Conservation (phyloP, 805 yeast genomes). For the Pichia exigua region DNA sequence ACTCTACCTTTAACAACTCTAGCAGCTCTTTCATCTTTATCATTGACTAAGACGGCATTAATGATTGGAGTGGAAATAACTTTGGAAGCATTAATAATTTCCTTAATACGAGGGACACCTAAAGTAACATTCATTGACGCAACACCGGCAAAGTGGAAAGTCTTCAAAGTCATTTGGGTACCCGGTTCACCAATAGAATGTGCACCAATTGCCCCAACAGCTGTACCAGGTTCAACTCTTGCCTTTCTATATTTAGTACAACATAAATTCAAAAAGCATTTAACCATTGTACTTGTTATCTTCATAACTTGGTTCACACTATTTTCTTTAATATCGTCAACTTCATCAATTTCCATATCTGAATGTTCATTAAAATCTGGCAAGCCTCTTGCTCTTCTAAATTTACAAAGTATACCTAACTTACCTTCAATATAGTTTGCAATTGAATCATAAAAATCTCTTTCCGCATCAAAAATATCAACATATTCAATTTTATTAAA, state of each 20-base stretch:
- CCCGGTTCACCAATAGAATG: conserved; percentile 99
- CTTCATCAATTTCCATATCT: conserved; percentile 21
- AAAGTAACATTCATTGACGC: conserved; percentile 98
- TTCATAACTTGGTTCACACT: conserved; percentile 60
- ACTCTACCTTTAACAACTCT: conserved; percentile 97
- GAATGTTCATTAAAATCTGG: conserved; percentile 32
- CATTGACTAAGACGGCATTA: conserved; percentile 87
- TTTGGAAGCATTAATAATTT: conserved; percentile 95
- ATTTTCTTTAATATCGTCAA: conserved; percentile 25
- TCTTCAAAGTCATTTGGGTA: conserved; percentile 90
- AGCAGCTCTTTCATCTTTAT: conserved; percentile 93
- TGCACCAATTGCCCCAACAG: conserved; percentile 99
- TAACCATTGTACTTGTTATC: conserved; percentile 53
- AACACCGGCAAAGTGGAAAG: conserved; percentile 92
- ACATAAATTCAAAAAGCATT: conserved; percentile 65
- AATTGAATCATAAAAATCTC: conserved; percentile 74
- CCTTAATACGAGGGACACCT: conserved; percentile 99
- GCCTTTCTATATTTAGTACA: conserved; percentile 79
- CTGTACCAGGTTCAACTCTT: conserved; percentile 97
- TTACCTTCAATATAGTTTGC: conserved; percentile 53
- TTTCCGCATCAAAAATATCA: conserved; percentile 82
- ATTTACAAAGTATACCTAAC: conserved; percentile 46
- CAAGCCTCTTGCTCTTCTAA: conserved; percentile 48
- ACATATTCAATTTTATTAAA: conserved; percentile 51
- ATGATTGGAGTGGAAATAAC: conserved; percentile 94